Percentiles rank a stretch among this genome's conserved stretches.
Evolutionary conservation across 1,139 yeast species (phyloP).

Genomic region (Pneumocystis wakefieldiae): DNA sequence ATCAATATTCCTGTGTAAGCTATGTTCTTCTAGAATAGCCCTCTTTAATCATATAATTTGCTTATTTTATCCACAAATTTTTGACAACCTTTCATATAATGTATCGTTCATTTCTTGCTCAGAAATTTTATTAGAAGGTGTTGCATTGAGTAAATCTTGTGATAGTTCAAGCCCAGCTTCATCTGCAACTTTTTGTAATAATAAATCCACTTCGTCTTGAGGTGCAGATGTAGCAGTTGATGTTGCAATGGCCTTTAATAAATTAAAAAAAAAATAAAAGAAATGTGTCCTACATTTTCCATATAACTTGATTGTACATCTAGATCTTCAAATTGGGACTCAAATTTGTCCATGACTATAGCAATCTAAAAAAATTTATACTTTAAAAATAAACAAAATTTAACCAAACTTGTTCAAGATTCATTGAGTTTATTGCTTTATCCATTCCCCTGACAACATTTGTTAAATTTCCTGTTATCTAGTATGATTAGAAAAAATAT

Average conservation of each 20-base stretch:
- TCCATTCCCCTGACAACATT: slow-evolving; percentile 93
- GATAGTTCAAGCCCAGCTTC: slow-evolving; percentile 92
- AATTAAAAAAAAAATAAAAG: not conserved
- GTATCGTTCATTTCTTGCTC: not conserved
- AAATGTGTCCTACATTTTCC: slow-evolving; percentile 70
- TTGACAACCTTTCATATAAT: not conserved
- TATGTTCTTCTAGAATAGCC: no score
- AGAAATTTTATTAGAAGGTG: slow-evolving; percentile 15
- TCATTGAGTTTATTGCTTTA: slow-evolving; percentile 88
- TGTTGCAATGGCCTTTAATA: slow-evolving; percentile 9
- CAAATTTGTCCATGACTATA: slow-evolving; percentile 93
- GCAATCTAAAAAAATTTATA: slow-evolving; percentile 40
- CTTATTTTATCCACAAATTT: not conserved
- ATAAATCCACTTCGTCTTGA: slow-evolving; percentile 84
- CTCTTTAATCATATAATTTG: not conserved
- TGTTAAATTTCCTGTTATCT: slow-evolving; percentile 87
- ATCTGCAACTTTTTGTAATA: slow-evolving; percentile 89
- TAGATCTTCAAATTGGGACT: slow-evolving; percentile 85
- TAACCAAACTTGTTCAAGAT: slow-evolving; percentile 39
- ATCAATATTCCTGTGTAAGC: no score
- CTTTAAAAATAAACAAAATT: not conserved
- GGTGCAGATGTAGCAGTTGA: slow-evolving; percentile 85
- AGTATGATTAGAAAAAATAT: slow-evolving; percentile 15
- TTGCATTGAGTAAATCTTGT: slow-evolving; percentile 48
- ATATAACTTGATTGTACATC: slow-evolving; percentile 90